Evolutionary conservation across 176 grass and related monocot genomes (phyloP).

Genomic region (Stipa capillata): DNA sequence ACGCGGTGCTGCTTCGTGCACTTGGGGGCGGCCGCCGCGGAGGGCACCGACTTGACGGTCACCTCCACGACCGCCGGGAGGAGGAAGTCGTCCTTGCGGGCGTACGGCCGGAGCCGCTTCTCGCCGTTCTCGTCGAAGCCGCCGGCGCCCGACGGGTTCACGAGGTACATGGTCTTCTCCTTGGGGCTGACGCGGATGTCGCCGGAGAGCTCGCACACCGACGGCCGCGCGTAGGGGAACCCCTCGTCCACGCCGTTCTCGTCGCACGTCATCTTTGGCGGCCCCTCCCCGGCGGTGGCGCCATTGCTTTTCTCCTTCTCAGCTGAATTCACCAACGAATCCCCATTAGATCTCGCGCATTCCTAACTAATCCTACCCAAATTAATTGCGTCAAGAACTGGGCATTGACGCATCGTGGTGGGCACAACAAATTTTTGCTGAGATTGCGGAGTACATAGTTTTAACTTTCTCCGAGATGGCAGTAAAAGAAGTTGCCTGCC

Average conservation of each 20-base stretch:
- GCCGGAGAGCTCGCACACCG: slow-evolving; percentile 53
- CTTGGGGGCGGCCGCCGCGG: neutral
- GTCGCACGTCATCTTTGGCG: slow-evolving; percentile 37
- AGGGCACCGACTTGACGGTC: slow-evolving; percentile 32
- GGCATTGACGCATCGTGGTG: neutral
- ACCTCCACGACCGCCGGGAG: slow-evolving; percentile 47
- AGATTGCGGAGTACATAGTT: slow-evolving; percentile 6
- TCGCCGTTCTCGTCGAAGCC: slow-evolving; percentile 28
- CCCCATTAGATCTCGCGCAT: slow-evolving; percentile 3
- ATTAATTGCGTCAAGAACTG: neutral
- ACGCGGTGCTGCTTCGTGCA: slow-evolving; percentile 45
- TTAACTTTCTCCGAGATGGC: neutral
- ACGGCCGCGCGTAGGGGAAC: slow-evolving; percentile 52
- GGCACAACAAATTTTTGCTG: neutral
- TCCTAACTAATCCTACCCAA: neutral
- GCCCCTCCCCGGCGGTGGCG: neutral
- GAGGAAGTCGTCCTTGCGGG: slow-evolving; percentile 55
- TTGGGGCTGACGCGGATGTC: slow-evolving; percentile 57
- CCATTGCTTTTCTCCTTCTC: neutral
- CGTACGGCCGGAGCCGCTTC: slow-evolving; percentile 39
- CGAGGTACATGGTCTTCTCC: slow-evolving; percentile 33
- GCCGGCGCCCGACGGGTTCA: slow-evolving; percentile 23
- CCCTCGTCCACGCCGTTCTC: slow-evolving; percentile 53
- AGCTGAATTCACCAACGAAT: neutral
- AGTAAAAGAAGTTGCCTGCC: neutral